Evolutionary conservation across 306 rosid genomes (phyloP).

Genomic region (Luffa aegyptiaca): DNA sequence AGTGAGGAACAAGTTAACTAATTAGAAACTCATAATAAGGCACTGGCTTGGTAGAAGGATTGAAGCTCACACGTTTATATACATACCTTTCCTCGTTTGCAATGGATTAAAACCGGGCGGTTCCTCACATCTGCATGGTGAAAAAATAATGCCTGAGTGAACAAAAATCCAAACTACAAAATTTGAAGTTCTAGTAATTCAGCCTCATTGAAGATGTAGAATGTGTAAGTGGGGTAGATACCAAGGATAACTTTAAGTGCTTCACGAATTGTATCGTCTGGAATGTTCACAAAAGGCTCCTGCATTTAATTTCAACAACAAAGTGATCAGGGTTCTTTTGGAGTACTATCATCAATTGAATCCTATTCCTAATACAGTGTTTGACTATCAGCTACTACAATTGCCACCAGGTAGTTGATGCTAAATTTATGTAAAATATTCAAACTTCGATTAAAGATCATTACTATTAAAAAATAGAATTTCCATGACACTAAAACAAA

Average conservation of each 20-base stretch:
- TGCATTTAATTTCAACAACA: slow-evolving; percentile 21
- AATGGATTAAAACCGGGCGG: slow-evolving; percentile 90
- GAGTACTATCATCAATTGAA: not conserved
- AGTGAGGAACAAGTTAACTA: not conserved
- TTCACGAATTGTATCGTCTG: slow-evolving; percentile 78
- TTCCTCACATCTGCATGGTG: slow-evolving; percentile 70
- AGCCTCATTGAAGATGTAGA: not conserved
- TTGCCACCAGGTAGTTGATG: not conserved
- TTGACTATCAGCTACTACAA: not conserved
- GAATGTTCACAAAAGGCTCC: slow-evolving; percentile 97
- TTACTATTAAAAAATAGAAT: not conserved
- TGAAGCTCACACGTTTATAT: not conserved
- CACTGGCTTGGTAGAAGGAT: not conserved
- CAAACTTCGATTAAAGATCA: not conserved
- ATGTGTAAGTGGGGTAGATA: slow-evolving; percentile 17
- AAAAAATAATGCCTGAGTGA: not conserved
- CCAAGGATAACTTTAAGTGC: slow-evolving; percentile 88
- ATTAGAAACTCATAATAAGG: slow-evolving; percentile 1
- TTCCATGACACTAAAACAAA: not conserved
- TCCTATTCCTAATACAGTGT: not conserved
- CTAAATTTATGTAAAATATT: not conserved
- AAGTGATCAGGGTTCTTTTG: not conserved
- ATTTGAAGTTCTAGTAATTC: not conserved
- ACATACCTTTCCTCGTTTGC: slow-evolving; percentile 87
- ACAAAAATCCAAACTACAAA: not conserved